A percentile compares a stretch with the other conserved stretches of the same genome.
Evolutionary conservation across 257 asterid genomes (phyloP).

Genomic region (Osmanthus fragrans): DNA sequence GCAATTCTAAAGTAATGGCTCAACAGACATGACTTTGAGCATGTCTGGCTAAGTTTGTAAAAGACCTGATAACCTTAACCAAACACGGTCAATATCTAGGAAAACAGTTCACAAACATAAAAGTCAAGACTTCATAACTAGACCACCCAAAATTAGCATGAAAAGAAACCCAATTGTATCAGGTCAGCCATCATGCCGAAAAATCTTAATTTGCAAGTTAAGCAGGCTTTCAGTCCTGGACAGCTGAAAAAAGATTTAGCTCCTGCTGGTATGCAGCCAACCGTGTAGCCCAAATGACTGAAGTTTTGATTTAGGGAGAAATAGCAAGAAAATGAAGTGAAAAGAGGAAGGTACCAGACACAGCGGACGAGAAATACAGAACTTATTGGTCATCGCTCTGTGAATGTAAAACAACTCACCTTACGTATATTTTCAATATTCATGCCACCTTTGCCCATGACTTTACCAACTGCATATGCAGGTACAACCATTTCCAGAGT

Average conservation of each 20-base stretch:
- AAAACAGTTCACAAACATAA: not conserved
- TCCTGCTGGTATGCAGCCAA: not conserved
- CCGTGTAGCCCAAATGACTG: not conserved
- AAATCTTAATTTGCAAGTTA: no score
- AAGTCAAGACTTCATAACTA: not conserved
- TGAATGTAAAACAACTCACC: constrained; percentile 42
- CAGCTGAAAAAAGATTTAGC: no score
- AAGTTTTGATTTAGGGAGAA: not conserved
- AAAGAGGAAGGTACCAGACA: not conserved
- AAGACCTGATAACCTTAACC: not conserved
- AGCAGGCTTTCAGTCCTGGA: no score
- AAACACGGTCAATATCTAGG: not conserved
- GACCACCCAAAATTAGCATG: not conserved
- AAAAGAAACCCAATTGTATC: not conserved
- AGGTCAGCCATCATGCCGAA: not conserved
- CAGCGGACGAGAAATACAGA: not conserved
- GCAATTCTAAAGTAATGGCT: not conserved
- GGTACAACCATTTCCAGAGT: constrained; percentile 81
- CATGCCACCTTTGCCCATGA: constrained; percentile 84
- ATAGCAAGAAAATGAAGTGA: not conserved
- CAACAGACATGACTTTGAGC: not conserved
- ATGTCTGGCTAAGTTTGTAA: not conserved
- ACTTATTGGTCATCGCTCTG: not conserved
- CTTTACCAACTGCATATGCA: constrained; percentile 81
- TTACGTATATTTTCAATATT: constrained; percentile 85